Conservation (phyloP, 2,329 filamentous ascomycete genomes). For the Volutella citrinella region DNA sequence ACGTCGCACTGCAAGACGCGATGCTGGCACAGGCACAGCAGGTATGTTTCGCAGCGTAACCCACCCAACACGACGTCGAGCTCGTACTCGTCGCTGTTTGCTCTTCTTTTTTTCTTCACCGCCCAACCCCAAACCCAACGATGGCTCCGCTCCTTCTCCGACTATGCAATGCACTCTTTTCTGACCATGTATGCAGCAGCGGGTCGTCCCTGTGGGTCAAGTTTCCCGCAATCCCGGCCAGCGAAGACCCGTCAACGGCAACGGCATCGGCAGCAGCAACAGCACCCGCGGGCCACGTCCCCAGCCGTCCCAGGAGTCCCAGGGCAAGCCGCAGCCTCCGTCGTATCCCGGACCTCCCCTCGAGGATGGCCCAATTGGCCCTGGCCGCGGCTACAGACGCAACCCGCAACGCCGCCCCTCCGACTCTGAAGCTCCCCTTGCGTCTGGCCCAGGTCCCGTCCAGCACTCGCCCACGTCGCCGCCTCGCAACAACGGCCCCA, state of each 20-base stretch:
- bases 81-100: too few species aligned
- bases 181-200: constrained; percentile 1
- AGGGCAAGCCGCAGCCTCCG: background rate
- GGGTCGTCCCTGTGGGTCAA: constrained; percentile 2
- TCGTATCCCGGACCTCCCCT: background rate
- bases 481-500: background rate
- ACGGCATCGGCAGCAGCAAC: background rate
- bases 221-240: background rate
- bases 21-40: constrained; percentile 5
- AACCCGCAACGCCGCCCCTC: background rate
- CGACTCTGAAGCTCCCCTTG: background rate
- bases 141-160: too few species aligned
- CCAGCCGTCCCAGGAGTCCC: background rate
- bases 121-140: too few species aligned
- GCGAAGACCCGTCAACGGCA: background rate
- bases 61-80: background rate
- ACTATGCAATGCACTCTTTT: too few species aligned
- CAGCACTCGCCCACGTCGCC: background rate
- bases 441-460: too few species aligned
- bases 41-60: background rate
- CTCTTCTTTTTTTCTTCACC: too few species aligned
- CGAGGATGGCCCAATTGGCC: too few species aligned
- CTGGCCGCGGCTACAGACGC: constrained; percentile 1
- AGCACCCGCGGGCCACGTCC: too few species aligned
- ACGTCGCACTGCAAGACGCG: constrained; percentile 5